Evolutionary conservation across 352 stramenopile genomes (phyloP).

Genomic region (Phytophthora sp.): DNA sequence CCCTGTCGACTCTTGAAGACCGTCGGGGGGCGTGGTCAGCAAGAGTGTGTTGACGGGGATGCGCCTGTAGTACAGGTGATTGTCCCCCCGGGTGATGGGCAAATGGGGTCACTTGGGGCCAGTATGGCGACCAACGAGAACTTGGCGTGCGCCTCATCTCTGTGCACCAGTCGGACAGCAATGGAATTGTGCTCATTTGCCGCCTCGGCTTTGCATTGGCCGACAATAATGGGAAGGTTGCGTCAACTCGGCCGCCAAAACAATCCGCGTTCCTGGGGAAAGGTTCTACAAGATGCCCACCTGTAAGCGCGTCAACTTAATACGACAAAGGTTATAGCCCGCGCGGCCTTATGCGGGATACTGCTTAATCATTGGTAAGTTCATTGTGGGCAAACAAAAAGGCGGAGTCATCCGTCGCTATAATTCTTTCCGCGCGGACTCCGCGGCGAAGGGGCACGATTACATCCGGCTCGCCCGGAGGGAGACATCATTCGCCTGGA

Average conservation of each 20-base stretch:
- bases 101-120: not conserved
- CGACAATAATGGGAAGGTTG: conserved; percentile 21
- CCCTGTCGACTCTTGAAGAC: conserved; percentile 26
- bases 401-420: not conserved
- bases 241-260: conserved; percentile 15
- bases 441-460: conserved; percentile 5
- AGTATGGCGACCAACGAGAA: conserved; percentile 27
- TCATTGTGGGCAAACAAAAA: not conserved
- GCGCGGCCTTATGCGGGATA: too few relatives aligned
- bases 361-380: too few relatives aligned
- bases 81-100: conserved; percentile 28
- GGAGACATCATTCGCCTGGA: conserved; percentile 5
- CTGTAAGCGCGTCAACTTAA: too few relatives aligned
- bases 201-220: conserved; percentile 5
- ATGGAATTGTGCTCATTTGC: conserved; percentile 16
- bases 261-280: conserved; percentile 8
- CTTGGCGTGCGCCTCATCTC: conserved; percentile 20
- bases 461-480: not conserved
- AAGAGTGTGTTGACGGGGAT: conserved; percentile 18
- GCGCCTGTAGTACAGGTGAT: conserved; percentile 11
- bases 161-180: conserved; percentile 11
- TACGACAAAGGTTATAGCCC: too few relatives aligned
- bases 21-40: conserved; percentile 26
- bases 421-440: too few relatives aligned
- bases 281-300: too few relatives aligned